phyloP scores from a whole-genome alignment of 108 stramenopile species.

The Conticribra guillardii region DNA sequence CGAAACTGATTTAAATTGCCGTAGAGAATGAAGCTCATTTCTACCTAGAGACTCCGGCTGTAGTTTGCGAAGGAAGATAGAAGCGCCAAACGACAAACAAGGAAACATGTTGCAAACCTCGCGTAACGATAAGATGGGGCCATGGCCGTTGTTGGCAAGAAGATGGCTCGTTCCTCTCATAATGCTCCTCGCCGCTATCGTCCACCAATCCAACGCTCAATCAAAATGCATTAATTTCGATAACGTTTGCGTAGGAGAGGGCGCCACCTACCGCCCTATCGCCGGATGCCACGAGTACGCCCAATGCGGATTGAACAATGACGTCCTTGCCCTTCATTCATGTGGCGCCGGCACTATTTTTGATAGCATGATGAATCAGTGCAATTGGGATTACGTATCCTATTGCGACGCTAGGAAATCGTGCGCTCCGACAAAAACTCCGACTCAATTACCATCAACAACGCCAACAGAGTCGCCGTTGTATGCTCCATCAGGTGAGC shows the following conservation, averaged over 20 bases:
- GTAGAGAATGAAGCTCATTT: too few relatives aligned
- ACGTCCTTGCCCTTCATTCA: not conserved
- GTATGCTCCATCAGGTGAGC: not conserved
- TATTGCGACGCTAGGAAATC: not conserved
- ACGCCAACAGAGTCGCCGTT: not conserved
- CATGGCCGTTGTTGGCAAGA: too few relatives aligned
- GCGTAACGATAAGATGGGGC: too few relatives aligned
- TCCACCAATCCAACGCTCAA: too few relatives aligned
- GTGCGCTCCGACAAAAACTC: constrained; percentile 1
- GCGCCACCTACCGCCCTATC: not conserved
- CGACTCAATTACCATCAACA: not conserved
- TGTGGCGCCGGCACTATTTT: constrained; percentile 1
- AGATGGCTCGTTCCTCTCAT: too few relatives aligned
- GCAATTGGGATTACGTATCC: constrained; percentile 4
- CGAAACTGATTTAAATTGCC: too few relatives aligned
- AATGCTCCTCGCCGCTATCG: too few relatives aligned
- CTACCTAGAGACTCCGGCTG: too few relatives aligned
- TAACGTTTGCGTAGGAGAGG: not conserved
- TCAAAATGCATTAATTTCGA: not conserved
- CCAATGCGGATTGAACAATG: not conserved
- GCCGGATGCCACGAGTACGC: not conserved
- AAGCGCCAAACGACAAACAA: too few relatives aligned
- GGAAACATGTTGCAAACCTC: too few relatives aligned
- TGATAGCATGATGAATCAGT: not conserved
- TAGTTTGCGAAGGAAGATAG: too few relatives aligned